Percentiles rank a stretch among this genome's conserved stretches.
Evolutionary conservation across 495 filamentous ascomycete species (phyloP).

Genomic region (Clohesyomyces aquaticus): DNA sequence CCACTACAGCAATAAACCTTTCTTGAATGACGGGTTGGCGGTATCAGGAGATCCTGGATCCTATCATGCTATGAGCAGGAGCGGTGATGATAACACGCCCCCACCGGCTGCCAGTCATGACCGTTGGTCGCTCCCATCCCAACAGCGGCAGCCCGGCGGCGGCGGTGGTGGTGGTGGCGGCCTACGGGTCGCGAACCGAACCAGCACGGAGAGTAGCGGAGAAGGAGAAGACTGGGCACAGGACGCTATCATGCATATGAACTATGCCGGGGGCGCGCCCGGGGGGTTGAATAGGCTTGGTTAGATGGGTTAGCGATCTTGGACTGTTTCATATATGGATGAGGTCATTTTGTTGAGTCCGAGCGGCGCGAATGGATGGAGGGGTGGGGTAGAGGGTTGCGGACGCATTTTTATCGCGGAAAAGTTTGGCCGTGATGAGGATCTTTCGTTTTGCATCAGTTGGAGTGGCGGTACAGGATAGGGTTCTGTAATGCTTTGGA

Average conservation of each 20-base stretch:
- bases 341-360: neutral
- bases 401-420: too few species aligned
- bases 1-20: constrained; percentile 30
- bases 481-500: too few species aligned
- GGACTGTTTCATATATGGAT: constrained; percentile 2
- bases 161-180: constrained; percentile 34
- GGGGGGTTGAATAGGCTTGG: constrained; percentile 13
- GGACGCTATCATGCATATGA: constrained; percentile 47
- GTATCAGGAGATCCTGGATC: neutral
- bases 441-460: too few species aligned
- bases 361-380: constrained; percentile 1
- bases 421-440: too few species aligned
- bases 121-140: constrained; percentile 8
- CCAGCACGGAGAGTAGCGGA: constrained; percentile 14
- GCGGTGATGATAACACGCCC: constrained; percentile 2
- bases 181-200: constrained; percentile 45
- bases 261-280: constrained; percentile 35
- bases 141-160: constrained; percentile 11
- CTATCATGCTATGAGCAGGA: too few species aligned
- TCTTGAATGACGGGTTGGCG: constrained; percentile 9
- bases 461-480: too few species aligned
- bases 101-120: constrained; percentile 7
- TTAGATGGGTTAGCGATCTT: constrained; percentile 10
- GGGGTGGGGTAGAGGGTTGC: too few species aligned
- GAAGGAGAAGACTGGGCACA: constrained; percentile 42